These are phyloP conservation scores for Suhomyces coccinellae DNA, from an alignment of 1,139 yeast species.

Conservation along the genomic window DNA sequence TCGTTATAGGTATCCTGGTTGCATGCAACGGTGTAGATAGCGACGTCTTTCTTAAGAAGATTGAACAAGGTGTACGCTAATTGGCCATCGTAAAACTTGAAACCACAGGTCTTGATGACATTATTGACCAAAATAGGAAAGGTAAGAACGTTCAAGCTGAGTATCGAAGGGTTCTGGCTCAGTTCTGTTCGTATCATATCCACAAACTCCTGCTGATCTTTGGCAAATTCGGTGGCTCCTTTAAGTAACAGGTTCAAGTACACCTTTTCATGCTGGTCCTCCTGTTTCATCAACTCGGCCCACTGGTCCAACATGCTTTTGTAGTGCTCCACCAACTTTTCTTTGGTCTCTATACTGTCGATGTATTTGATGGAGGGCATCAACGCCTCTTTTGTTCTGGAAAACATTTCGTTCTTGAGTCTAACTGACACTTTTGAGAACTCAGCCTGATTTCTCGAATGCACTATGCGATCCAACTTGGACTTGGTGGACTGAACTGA, in stretches of 20 bases:
- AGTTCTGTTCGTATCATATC: conserved; percentile 18
- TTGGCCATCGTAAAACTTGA: conserved; percentile 37
- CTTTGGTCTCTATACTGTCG: conserved; percentile 13
- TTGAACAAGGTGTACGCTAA: conserved; percentile 40
- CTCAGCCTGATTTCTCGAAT: conserved; percentile 9
- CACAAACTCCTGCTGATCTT: conserved; percentile 21
- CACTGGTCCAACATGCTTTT: conserved; percentile 18
- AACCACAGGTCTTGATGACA: conserved; percentile 27
- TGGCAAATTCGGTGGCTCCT: conserved; percentile 15
- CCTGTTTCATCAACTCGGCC: conserved; percentile 9
- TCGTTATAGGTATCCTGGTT: conserved; percentile 48
- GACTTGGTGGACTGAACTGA: conserved; percentile 14
- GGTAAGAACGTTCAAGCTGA: conserved; percentile 36
- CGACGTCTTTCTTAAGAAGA: conserved; percentile 33
- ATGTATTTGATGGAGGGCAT: conserved; percentile 28
- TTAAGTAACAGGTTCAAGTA: conserved; percentile 18
- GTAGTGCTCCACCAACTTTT: conserved; percentile 20
- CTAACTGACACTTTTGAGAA: conserved; percentile 16
- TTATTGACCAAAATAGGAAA: conserved; percentile 41
- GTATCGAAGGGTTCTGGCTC: conserved; percentile 22
- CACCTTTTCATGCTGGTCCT: conserved; percentile 8
- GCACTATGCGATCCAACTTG: conserved; percentile 13
- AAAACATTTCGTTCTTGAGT: conserved; percentile 20
- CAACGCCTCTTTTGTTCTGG: conserved; percentile 24
- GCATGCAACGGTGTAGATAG: conserved; percentile 36